Evolutionary conservation across 202 grass and related monocot species (phyloP), one percentile per base, ranked within the genome.

Genomic region (Schoenoplectus tabernaemontani): DNA sequence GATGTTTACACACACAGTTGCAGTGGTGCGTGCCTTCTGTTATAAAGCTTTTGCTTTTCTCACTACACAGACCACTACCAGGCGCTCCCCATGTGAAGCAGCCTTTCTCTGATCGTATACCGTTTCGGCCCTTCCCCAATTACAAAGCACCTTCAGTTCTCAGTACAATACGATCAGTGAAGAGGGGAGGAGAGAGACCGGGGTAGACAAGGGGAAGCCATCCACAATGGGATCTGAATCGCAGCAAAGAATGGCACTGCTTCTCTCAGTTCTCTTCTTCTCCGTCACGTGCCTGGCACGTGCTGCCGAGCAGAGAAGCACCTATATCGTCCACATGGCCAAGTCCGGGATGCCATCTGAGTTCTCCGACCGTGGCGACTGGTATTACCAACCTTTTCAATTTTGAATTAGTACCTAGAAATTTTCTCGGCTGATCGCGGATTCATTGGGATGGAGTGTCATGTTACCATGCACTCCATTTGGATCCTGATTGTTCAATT

Each of bases 291-390:
- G 33, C 8, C 22, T 36, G 1, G 58, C 84, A 28, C 64, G 81
- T 1, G 65, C 39, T n/a, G 46, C 47, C 2, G 78, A 32, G 7
- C 33, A 54, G 17, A 84, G 89, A 54, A 15, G 34, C 24, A 98
- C 95, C 15, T 98, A 95, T 64, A 95, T 98, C 82, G 87, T 98
- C 19, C 95, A 98, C 69, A 89, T 89, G 88, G 84, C 83, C 36
- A 84, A 84, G 7, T 85, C 86, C 0, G 84, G 89, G 75, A 98
- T 89, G 95, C 91, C 89, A 42, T 64, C 20, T 13, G 68, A 78
- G 17, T 98, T 95, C 73, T 54, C 50, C 57, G 87, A 87, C 82
- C 89, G 67, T 26, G 62, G 56, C 3, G 86, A 83, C 24, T 95
- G 89, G 95, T 98, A 95, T 37, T 10, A 48, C 2, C 20, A 30